Conservation (phyloP, 169 alveolate species). For the Plasmodium adleri region DNA sequence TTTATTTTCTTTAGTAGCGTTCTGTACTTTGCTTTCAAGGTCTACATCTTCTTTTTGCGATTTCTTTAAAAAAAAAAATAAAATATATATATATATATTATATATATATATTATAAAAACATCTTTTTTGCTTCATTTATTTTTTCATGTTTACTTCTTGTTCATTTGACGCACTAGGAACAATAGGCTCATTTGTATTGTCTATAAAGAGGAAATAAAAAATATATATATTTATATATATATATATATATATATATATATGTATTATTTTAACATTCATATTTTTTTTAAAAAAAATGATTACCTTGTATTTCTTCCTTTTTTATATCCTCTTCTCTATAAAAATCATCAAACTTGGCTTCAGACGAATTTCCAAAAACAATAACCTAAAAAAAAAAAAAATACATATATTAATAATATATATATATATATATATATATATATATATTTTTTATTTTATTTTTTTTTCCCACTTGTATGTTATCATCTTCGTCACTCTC, state of each 20-base stretch:
- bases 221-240: not conserved
- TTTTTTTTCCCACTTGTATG: conserved; percentile 22
- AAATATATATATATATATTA: not conserved
- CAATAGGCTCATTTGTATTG: no score
- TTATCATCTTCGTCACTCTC: conserved; percentile 71
- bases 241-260: not conserved
- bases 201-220: not conserved
- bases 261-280: not conserved
- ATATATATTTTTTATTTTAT: not conserved
- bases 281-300: not conserved
- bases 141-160: conserved; percentile 27
- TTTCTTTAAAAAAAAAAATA: not conserved
- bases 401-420: not conserved
- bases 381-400: conserved; percentile 26
- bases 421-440: not conserved
- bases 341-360: conserved; percentile 68
- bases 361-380: conserved; percentile 71
- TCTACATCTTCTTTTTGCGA: conserved; percentile 24
- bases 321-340: conserved; percentile 29
- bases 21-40: conserved; percentile 40
- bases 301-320: conserved; percentile 15
- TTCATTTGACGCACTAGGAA: not conserved
- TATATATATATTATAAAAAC: no score
- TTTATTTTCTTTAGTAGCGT: conserved; percentile 66
- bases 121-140: no score